phyloP scores from a whole-genome alignment of 1,284 basidiomycete genomes.

The Boletus nobilissimus region DNA sequence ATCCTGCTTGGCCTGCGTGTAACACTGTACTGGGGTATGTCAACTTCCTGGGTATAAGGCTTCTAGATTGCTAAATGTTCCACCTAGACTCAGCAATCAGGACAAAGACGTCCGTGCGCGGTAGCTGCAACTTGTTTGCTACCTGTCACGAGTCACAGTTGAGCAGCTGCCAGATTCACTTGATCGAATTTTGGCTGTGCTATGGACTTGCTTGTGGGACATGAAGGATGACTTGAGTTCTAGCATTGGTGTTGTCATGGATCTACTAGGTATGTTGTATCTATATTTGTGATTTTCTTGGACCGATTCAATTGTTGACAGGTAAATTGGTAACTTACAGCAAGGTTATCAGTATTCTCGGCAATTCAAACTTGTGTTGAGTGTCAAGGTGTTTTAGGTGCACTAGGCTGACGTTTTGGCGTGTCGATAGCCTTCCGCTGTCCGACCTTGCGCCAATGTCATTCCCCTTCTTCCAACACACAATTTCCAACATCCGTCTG shows the following conservation, averaged over 20 bases:
- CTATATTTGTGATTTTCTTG: background rate
- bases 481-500: slow-evolving; percentile 92
- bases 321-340: slow-evolving; percentile 85
- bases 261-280: slow-evolving; percentile 78
- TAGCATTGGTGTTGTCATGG: slow-evolving; percentile 98
- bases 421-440: slow-evolving; percentile 71
- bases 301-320: slow-evolving; percentile 43
- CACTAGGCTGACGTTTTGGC: slow-evolving; percentile 22
- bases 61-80: slow-evolving; percentile 28
- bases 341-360: slow-evolving; percentile 83
- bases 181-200: slow-evolving; percentile 78
- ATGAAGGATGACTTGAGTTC: slow-evolving; percentile 98
- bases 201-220: slow-evolving; percentile 92
- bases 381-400: slow-evolving; percentile 45
- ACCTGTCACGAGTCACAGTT: slow-evolving; percentile 84
- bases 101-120: slow-evolving; percentile 98
- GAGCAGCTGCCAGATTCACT: slow-evolving; percentile 80
- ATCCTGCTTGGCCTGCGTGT: too few species aligned
- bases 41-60: background rate
- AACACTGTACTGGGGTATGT: slow-evolving; percentile 79
- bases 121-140: slow-evolving; percentile 93
- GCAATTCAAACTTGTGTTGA: slow-evolving; percentile 72
- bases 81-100: slow-evolving; percentile 80
- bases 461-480: slow-evolving; percentile 98
- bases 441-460: slow-evolving; percentile 85